phyloP scores from a whole-genome alignment of 768 basidiomycete species.

The Boletales sp. region DNA sequence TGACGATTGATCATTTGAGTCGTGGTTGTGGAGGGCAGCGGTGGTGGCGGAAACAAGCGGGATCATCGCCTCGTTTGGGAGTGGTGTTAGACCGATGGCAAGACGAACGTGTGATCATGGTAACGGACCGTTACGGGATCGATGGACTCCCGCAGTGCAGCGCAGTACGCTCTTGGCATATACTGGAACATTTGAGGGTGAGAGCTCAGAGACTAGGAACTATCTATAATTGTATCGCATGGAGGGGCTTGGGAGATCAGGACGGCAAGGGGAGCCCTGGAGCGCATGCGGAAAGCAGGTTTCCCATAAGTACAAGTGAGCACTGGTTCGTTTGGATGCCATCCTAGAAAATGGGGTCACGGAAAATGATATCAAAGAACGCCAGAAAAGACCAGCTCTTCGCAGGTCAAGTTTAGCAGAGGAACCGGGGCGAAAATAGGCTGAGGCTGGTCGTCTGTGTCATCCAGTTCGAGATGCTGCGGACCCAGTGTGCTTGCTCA shows the following conservation, averaged over 20 bases:
- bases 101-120: neutral
- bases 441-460: neutral
- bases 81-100: too few species aligned
- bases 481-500: neutral
- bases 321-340: too few species aligned
- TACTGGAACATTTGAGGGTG: neutral
- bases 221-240: neutral
- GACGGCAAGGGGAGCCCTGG: neutral
- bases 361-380: neutral
- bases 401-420: neutral
- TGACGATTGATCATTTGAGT: neutral
- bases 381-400: neutral
- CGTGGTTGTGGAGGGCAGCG: neutral
- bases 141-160: neutral
- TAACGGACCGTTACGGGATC: slow-evolving; percentile 2
- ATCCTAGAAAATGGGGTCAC: neutral
- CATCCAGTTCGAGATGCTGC: neutral
- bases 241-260: neutral
- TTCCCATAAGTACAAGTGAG: too few species aligned
- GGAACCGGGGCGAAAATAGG: neutral
- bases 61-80: neutral
- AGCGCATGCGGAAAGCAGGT: neutral
- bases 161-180: neutral
- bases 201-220: neutral
- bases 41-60: neutral